A percentile compares a stretch with the other conserved stretches of the same genome.
Conservation (phyloP, 805 yeast species). For the Spathaspora arborariae region DNA sequence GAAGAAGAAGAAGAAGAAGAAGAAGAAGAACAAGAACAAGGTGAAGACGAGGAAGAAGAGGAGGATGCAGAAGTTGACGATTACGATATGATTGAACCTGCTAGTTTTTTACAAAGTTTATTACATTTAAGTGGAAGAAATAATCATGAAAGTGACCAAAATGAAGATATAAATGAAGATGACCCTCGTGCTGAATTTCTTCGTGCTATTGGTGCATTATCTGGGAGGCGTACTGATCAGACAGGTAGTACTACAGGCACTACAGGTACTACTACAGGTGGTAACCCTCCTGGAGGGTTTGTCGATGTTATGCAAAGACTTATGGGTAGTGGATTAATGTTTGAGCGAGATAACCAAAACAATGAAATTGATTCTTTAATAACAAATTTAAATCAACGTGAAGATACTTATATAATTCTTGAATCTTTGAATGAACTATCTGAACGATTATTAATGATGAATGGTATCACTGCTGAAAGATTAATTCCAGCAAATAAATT, state of each 20-base stretch:
- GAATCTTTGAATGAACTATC: conserved; percentile 66
- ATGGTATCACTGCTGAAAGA: conserved; percentile 58
- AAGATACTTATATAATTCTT: conserved; percentile 57
- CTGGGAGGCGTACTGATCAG: conserved; percentile 6
- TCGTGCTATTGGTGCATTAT: conserved; percentile 22
- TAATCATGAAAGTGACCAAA: background rate
- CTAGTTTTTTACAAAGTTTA: conserved; percentile 19
- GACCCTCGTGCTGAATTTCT: conserved; percentile 22
- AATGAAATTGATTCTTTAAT: conserved; percentile 33
- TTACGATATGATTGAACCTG: conserved; percentile 10
- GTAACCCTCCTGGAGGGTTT: conserved; percentile 15
- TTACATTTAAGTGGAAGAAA: conserved; percentile 8
- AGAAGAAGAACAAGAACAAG: too few relatives aligned
- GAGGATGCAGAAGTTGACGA: conserved; percentile 15
- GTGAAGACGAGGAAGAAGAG: conserved; percentile 8
- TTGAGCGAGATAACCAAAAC: conserved; percentile 10
- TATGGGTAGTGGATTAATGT: conserved; percentile 17
- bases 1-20: conserved; percentile 20
- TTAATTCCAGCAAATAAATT: conserved; percentile 57
- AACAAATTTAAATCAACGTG: conserved; percentile 38
- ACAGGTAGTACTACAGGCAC: background rate
- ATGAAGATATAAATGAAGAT: conserved; percentile 16
- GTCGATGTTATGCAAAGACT: conserved; percentile 32
- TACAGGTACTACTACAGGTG: background rate
- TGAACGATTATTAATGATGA: conserved; percentile 66